Conservation (phyloP, 805 yeast genomes). For the Candida parachauliodes region DNA sequence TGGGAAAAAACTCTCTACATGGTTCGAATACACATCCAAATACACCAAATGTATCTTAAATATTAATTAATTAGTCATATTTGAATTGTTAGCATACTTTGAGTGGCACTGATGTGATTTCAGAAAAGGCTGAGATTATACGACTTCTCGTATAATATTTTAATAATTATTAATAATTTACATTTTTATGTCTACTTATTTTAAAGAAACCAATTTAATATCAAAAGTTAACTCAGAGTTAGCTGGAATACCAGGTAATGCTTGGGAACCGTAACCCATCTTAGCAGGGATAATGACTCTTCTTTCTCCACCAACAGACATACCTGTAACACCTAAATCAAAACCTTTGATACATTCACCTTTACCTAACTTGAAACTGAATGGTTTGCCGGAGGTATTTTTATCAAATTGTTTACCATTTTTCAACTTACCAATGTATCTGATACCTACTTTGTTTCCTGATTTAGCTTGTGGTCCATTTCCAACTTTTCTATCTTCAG, state of each 20-base stretch:
- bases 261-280: constrained; percentile 93
- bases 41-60: too few species aligned
- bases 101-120: too few species aligned
- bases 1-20: too few species aligned
- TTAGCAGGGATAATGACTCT: constrained; percentile 93
- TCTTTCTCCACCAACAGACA: constrained; percentile 99
- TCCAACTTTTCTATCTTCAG: constrained; percentile 91
- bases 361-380: constrained; percentile 82
- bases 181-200: constrained; percentile 40
- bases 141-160: background rate
- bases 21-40: too few species aligned
- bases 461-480: constrained; percentile 83
- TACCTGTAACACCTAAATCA: constrained; percentile 98
- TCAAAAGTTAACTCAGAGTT: constrained; percentile 96
- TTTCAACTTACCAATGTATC: constrained; percentile 96
- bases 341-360: constrained; percentile 99
- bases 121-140: too few species aligned
- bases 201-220: constrained; percentile 86
- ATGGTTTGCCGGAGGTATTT: constrained; percentile 96
- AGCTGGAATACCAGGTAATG: constrained; percentile 96
- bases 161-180: constrained; percentile 1
- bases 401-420: constrained; percentile 97
- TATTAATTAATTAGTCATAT: too few species aligned
- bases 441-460: constrained; percentile 89
- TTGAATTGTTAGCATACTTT: too few species aligned